A percentile compares a stretch with the other conserved stretches of the same genome.
phyloP scores from a whole-genome alignment of 164 flowering plant species.

The Magnolia kwangsiensis region DNA sequence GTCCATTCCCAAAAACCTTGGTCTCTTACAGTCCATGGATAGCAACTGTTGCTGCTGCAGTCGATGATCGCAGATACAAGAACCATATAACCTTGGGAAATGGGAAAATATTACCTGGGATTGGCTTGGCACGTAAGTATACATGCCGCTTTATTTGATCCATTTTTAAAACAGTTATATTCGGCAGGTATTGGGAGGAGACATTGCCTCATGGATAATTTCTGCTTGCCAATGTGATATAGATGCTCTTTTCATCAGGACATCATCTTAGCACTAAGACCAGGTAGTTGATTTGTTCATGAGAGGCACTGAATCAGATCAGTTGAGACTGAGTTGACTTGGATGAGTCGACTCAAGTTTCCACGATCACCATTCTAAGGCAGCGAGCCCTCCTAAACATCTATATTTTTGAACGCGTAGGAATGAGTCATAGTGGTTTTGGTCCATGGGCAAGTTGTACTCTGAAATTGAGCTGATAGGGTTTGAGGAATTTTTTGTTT shows the following conservation, averaged over 20 bases:
- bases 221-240: neutral
- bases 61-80: slow-evolving; percentile 92
- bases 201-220: neutral
- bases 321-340: too few relatives aligned
- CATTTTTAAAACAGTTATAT: neutral
- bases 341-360: too few relatives aligned
- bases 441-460: too few relatives aligned
- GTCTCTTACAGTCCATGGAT: slow-evolving; percentile 99
- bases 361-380: too few relatives aligned
- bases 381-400: too few relatives aligned
- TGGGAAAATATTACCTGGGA: slow-evolving; percentile 78
- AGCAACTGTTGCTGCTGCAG: slow-evolving; percentile 91
- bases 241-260: neutral
- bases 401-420: too few relatives aligned
- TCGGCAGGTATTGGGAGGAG: neutral
- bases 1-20: slow-evolving; percentile 89
- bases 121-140: slow-evolving; percentile 88
- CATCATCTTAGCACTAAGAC: neutral
- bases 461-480: too few relatives aligned
- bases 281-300: too few relatives aligned
- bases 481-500: too few relatives aligned
- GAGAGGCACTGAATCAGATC: too few relatives aligned
- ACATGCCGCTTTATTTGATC: neutral
- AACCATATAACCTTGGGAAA: slow-evolving; percentile 85
- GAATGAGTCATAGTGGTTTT: too few relatives aligned